Conservation (phyloP, 192 early-diverging fungal species). For the Chytriomyces sp. region DNA sequence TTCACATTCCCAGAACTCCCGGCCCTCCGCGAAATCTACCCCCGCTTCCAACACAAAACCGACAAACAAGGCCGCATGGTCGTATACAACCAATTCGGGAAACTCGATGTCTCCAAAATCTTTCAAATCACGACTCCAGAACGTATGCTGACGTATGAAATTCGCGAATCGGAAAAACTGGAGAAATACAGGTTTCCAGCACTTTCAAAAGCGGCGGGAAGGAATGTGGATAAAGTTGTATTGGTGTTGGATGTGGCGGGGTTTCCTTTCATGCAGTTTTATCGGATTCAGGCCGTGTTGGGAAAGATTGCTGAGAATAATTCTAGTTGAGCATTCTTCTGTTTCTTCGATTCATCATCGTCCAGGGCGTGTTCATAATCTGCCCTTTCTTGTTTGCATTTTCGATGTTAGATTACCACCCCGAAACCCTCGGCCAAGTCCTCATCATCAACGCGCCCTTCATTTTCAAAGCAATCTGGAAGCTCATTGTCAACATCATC, state of each 20-base stretch:
- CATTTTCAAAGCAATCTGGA: conserved; percentile 58
- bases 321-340: background rate
- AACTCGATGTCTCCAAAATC: conserved; percentile 59
- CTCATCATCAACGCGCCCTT: conserved; percentile 83
- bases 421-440: conserved; percentile 78
- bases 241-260: conserved; percentile 82
- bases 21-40: conserved; percentile 60
- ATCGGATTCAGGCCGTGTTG: background rate
- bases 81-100: conserved; percentile 81
- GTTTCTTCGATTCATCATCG: no score
- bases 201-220: conserved; percentile 61
- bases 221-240: conserved; percentile 71
- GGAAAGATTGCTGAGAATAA: background rate
- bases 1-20: conserved; percentile 56
- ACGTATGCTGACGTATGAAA: conserved; percentile 63
- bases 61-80: conserved; percentile 83
- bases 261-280: conserved; percentile 40
- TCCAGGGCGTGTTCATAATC: conserved; percentile 54
- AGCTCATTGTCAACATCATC: background rate
- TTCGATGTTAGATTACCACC: conserved; percentile 87
- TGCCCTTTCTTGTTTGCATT: conserved; percentile 63
- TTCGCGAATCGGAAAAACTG: conserved; percentile 69
- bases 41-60: conserved; percentile 75
- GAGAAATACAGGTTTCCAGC: conserved; percentile 69
- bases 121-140: conserved; percentile 59